A percentile compares a stretch with the other conserved stretches of the same genome.
phyloP scores from a whole-genome alignment of 2,329 filamentous ascomycete species.

The Keithomyces neogunnii region DNA sequence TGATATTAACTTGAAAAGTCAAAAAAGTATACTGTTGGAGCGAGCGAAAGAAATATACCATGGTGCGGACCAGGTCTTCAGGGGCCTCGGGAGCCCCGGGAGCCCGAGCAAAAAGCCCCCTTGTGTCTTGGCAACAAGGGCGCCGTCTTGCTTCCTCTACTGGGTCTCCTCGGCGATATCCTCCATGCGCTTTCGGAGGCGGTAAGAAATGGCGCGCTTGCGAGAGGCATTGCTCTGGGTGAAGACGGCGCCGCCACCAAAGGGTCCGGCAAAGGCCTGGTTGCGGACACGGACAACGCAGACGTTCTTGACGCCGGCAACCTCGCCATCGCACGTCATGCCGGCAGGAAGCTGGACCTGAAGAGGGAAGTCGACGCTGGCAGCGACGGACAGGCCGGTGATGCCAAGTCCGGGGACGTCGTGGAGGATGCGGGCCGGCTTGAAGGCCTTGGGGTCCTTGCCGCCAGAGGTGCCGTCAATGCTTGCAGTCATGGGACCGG shows the following conservation, averaged over 20 bases:
- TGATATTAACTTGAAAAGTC: too few species aligned
- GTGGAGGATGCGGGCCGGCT: slow-evolving; percentile 47
- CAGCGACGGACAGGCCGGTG: slow-evolving; percentile 48
- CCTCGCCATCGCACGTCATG: slow-evolving; percentile 55
- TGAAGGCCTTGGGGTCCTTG: slow-evolving; percentile 50
- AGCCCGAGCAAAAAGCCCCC: neutral
- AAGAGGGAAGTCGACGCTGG: slow-evolving; percentile 56
- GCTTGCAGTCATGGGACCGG: slow-evolving; percentile 51
- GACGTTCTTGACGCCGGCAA: slow-evolving; percentile 50
- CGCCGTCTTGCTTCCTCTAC: too few species aligned
- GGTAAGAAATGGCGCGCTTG: slow-evolving; percentile 48
- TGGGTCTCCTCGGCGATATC: neutral
- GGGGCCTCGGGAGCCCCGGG: neutral
- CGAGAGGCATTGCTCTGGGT: slow-evolving; percentile 44
- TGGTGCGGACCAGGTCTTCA: too few species aligned
- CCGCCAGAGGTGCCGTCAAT: slow-evolving; percentile 57
- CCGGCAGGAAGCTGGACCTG: slow-evolving; percentile 58
- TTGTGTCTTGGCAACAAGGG: neutral
- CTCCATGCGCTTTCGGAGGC: slow-evolving; percentile 5
- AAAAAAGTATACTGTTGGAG: too few species aligned
- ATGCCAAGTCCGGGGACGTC: slow-evolving; percentile 52
- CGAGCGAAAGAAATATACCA: too few species aligned
- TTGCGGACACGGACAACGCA: slow-evolving; percentile 55
- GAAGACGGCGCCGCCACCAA: slow-evolving; percentile 54
- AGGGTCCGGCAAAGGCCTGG: slow-evolving; percentile 48